Percentiles rank a stretch among this genome's conserved stretches.
phyloP scores from a whole-genome alignment of 2,329 filamentous ascomycete species.

The Ceratocystis destructans region DNA sequence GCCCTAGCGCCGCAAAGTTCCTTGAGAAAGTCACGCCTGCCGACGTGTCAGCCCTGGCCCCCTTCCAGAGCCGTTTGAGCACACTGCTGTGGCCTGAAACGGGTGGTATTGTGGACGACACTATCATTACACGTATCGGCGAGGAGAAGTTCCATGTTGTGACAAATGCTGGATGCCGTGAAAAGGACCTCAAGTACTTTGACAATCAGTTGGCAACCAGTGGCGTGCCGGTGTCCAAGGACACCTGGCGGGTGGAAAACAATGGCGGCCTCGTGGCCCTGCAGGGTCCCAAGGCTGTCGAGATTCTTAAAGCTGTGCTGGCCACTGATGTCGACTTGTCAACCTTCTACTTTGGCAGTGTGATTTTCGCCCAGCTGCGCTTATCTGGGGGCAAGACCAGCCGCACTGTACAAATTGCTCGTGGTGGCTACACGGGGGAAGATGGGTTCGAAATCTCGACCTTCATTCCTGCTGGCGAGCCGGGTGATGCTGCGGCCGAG shows the following conservation, averaged over 20 bases:
- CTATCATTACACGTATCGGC: conserved; percentile 70
- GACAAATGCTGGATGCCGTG: conserved; percentile 82
- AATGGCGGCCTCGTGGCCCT: conserved; percentile 72
- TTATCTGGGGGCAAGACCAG: conserved; percentile 37
- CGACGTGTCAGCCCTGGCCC: conserved; percentile 47
- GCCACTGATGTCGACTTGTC: conserved; percentile 42
- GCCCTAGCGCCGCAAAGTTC: conserved; percentile 66
- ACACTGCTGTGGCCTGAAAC: conserved; percentile 63
- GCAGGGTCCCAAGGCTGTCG: conserved; percentile 67
- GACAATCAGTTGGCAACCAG: conserved; percentile 52
- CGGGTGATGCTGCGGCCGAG: conserved; percentile 42
- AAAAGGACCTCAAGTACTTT: conserved; percentile 75
- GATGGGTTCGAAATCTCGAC: conserved; percentile 97
- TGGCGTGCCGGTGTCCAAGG: conserved; percentile 35
- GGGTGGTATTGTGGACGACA: conserved; percentile 91
- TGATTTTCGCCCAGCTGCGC: conserved; percentile 50
- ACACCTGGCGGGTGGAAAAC: conserved; percentile 56
- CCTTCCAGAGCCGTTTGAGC: conserved; percentile 68
- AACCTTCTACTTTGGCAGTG: conserved; percentile 70
- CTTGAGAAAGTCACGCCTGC: conserved; percentile 75
- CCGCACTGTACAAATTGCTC: conserved; percentile 50
- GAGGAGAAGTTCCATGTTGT: conserved; percentile 77
- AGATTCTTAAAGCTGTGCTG: conserved; percentile 53
- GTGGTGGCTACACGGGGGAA: conserved; percentile 93
- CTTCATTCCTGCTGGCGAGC: conserved; percentile 34